Conservation (phyloP, 331 rosid genomes). For the Pyrus hybrid region DNA sequence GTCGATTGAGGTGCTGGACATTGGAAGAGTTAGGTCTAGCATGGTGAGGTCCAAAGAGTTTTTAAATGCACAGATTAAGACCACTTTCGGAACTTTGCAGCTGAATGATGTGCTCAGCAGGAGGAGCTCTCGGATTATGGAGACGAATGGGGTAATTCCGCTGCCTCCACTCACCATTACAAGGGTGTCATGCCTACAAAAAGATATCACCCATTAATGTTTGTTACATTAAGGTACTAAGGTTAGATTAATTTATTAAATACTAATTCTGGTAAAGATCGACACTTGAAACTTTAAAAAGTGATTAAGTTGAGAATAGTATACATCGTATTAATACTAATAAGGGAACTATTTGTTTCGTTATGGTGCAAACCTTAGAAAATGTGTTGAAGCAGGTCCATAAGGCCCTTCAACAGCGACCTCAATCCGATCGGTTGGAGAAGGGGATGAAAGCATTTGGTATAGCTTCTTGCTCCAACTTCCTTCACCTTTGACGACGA, state of each 20-base stretch:
- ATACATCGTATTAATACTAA: neutral
- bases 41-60: slow-evolving; percentile 37
- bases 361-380: slow-evolving; percentile 30
- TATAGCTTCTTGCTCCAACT: slow-evolving; percentile 49
- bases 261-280: neutral
- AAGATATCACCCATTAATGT: neutral
- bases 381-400: slow-evolving; percentile 49
- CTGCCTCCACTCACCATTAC: slow-evolving; percentile 82
- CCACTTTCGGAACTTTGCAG: slow-evolving; percentile 43
- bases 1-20: slow-evolving; percentile 26
- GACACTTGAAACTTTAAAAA: neutral
- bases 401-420: slow-evolving; percentile 76
- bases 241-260: too few species aligned
- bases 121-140: slow-evolving; percentile 55
- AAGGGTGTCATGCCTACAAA: slow-evolving; percentile 42
- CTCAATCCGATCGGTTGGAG: slow-evolving; percentile 23
- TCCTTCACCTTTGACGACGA: slow-evolving; percentile 54
- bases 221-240: too few species aligned
- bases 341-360: neutral
- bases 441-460: slow-evolving; percentile 37
- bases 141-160: slow-evolving; percentile 72
- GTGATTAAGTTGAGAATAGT: neutral
- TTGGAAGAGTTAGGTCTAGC: slow-evolving; percentile 55
- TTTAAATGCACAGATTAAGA: slow-evolving; percentile 46
- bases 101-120: slow-evolving; percentile 16